Conservation (phyloP, 176 grass and related monocot species). For the Triticum monococcum region DNA sequence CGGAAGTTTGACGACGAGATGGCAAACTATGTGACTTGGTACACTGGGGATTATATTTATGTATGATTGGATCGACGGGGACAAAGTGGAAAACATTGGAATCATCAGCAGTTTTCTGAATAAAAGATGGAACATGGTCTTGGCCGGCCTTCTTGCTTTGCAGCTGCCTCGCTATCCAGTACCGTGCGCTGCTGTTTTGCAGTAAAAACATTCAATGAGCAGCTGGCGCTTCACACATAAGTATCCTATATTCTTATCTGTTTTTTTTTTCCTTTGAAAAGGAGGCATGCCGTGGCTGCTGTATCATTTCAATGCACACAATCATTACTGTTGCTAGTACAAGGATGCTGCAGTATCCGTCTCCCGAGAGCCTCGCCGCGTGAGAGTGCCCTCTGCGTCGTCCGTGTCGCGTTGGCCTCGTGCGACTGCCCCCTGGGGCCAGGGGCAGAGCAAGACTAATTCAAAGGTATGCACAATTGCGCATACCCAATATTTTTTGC, state of each 20-base stretch:
- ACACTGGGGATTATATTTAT: neutral
- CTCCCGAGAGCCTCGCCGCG: no score
- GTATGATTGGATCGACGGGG: conserved; percentile 7
- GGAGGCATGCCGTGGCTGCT: no score
- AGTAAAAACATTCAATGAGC: conserved; percentile 16
- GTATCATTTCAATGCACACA: no score
- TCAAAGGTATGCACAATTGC: no score
- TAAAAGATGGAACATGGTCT: conserved; percentile 34
- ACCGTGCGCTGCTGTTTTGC: conserved; percentile 5
- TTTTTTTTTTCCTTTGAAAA: no score
- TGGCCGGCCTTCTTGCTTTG: conserved; percentile 49
- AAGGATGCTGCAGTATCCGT: no score
- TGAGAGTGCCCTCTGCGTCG: no score
- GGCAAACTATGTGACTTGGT: conserved; percentile 28
- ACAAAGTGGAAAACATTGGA: conserved; percentile 35
- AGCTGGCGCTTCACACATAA: conserved; percentile 35
- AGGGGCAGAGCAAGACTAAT: no score
- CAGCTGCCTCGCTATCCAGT: conserved; percentile 48
- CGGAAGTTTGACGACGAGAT: conserved; percentile 15
- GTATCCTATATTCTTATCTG: conserved; percentile 9
- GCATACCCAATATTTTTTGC: no score
- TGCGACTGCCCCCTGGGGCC: no score
- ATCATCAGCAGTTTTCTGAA: conserved; percentile 28
- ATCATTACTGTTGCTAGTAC: no score
- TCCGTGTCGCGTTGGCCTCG: no score